Base-by-base conservation (phyloP, 805 yeast species). In the Starmerella vaccinii region DNA sequence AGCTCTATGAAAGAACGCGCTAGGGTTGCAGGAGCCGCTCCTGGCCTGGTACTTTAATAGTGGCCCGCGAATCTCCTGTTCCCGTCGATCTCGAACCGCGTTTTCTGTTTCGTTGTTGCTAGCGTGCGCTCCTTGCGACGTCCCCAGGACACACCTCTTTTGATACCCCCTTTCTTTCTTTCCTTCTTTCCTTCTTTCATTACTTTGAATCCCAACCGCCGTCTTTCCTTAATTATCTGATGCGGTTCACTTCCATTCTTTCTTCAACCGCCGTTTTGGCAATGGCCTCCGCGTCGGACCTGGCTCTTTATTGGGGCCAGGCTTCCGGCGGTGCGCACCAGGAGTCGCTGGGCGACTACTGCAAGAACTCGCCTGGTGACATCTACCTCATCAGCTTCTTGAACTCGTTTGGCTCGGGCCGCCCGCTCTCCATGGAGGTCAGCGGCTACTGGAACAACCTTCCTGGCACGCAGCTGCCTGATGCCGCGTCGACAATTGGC, bases 291-390 rank as follows among this genome's bases (percentile, higher is more conserved):
- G 71, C 74, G 43, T 61, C 72, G 29, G 83, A 84, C 57, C 77
- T 86, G 34, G 95, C 82, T 21, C 72, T 84, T 7, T 87, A 87
- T 68, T 87, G 95, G 95, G 95, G 96, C 49, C 95, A 87, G 67
- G 76, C 77, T 59, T 78, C 90, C 15, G 80, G 76, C n/a, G 85
- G 85, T 7, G 60, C 22, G 6, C 38, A 70, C 13, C 80, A 77
- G 58, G 62, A 70, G 32, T 61, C 66, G 4, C 66, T 78, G 5
- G 66, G 73, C 1, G 66, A 71, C 44, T 85, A 85, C 70, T 87
- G 96, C 72, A 70, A 72, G 52, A 72, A 78, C 46, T 76, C 77
- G 49, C 74, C 78, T 44, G 87, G 84, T 23, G 95, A 85, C 49
- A 61, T 66, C 33, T 67, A 63, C 50, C 62, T 88, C 12, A 62